These are phyloP conservation scores for Cryphonectria naterciae DNA, from an alignment of 2,329 filamentous ascomycete genomes.

Conservation along the genomic window DNA sequence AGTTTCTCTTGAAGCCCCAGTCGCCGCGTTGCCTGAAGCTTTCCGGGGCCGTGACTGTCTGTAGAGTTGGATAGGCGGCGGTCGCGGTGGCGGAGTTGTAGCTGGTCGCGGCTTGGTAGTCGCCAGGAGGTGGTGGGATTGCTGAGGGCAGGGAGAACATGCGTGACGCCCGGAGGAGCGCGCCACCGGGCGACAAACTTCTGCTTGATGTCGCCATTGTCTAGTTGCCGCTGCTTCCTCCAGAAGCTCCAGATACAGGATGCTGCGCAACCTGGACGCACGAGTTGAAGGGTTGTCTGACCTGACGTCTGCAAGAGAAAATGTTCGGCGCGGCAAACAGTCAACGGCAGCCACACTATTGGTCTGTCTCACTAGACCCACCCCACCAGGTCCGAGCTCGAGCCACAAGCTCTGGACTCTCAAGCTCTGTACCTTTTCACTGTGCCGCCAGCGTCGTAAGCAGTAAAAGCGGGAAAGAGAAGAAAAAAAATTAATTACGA, in stretches of 20 bases:
- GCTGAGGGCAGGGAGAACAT: constrained; percentile 85
- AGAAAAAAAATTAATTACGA: neutral
- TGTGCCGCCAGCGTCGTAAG: neutral
- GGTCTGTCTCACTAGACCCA: neutral
- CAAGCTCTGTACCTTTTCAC: neutral
- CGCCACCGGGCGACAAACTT: constrained; percentile 62
- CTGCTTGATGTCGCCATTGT: constrained; percentile 36
- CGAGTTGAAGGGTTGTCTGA: neutral
- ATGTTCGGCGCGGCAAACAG: constrained; percentile 10
- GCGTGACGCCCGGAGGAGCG: constrained; percentile 82
- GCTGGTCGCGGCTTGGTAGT: constrained; percentile 51
- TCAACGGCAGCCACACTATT: constrained; percentile 13
- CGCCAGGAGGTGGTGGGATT: constrained; percentile 63
- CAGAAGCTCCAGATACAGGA: constrained; percentile 1
- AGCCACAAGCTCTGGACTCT: neutral
- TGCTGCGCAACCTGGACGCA: neutral
- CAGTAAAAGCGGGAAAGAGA: neutral
- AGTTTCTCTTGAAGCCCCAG: constrained; percentile 87
- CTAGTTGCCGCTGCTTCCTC: constrained; percentile 17
- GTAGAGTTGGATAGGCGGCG: constrained; percentile 76
- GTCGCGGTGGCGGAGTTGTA: constrained; percentile 72
- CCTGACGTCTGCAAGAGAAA: constrained; percentile 14
- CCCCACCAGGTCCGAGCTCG: constrained; percentile 13
- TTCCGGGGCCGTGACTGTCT: constrained; percentile 78
- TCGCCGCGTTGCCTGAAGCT: constrained; percentile 78